Evolutionary conservation across 2,329 filamentous ascomycete species (phyloP), one percentile per base, ranked within the genome.

Genomic region (Hortaea sp.): DNA sequence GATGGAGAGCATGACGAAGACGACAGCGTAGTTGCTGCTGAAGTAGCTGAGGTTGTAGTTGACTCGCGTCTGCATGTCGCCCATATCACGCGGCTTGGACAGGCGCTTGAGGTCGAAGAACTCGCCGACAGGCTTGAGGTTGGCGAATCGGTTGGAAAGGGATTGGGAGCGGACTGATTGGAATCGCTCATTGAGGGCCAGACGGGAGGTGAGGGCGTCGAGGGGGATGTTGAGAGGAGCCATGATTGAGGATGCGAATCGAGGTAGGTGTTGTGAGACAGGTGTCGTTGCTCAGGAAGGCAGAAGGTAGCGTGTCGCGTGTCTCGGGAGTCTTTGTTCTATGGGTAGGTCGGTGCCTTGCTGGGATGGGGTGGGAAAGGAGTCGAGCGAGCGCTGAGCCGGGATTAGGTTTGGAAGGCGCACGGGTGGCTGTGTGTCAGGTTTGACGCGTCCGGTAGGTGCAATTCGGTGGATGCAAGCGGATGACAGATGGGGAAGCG

Each of bases 21-120:
- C 79, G 53, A 85, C 84, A 57, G 85, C 84, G 78, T 98, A 98
- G 75, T 98, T 98, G 83, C 88, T 95, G 52, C 88, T 94, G 76
- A 94, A 98, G 74, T 97, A 85, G 66, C 85, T 81, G 55, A 98
- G 73, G 70, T 98, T 98, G 82, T 95, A 95, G 76, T 94, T 94
- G 72, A 95, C 82, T 55, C 90, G 82, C 58, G 84, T 88, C 70
- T 97, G 90, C 54, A 88, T 81, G 68, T 95, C 89, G 55, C 73
- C 74, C 61, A 97, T 95, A 73, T 94, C 94, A 63, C 79, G 79
- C 29, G 92, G 92, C 74, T 97, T 98, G 56, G 88, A 94, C 47
- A 98, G 62, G 57, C 89, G 88, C 80, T 95, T 95, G 71, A 97
- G 69, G 69, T 97, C 89, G 68, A 95, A 77, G 71, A 98, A 98